Evolutionary conservation across 495 filamentous ascomycete species (phyloP).

Genomic region (Hypoxylon lienhwacheense): DNA sequence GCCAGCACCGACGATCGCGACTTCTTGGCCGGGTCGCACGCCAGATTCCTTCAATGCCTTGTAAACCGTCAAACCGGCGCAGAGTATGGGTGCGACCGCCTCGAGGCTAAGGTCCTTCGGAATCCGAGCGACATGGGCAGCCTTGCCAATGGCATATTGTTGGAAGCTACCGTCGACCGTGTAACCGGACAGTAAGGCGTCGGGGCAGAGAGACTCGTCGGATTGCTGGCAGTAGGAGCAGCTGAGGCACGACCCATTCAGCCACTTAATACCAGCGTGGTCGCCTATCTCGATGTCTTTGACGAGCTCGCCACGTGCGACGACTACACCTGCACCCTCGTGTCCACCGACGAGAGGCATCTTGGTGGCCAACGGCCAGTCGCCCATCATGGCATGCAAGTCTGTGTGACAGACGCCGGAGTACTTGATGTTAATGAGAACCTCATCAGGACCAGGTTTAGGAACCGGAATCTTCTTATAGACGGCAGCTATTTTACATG

Average conservation of each 20-base stretch:
- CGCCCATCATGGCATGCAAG: conserved; percentile 80
- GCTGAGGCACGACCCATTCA: conserved; percentile 77
- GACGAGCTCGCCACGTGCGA: conserved; percentile 74
- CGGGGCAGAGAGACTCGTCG: conserved; percentile 71
- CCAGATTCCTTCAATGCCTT: conserved; percentile 87
- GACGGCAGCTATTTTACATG: conserved; percentile 52
- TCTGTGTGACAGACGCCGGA: conserved; percentile 93
- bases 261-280: conserved; percentile 85
- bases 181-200: conserved; percentile 78
- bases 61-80: conserved; percentile 90
- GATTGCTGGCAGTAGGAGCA: conserved; percentile 72
- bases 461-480: conserved; percentile 84
- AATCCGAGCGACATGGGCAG: conserved; percentile 76
- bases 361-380: conserved; percentile 82
- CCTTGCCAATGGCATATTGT: conserved; percentile 86
- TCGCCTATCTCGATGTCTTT: conserved; percentile 76
- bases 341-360: conserved; percentile 90
- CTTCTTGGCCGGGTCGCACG: conserved; percentile 69
- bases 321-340: conserved; percentile 85
- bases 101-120: conserved; percentile 75
- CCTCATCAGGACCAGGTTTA: conserved; percentile 80
- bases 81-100: conserved; percentile 77
- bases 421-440: conserved; percentile 89
- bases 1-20: conserved; percentile 87
- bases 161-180: conserved; percentile 93